These are phyloP conservation scores for Triticum turgidum DNA, from an alignment of 176 grass and related monocot genomes.

Conservation along the genomic window DNA sequence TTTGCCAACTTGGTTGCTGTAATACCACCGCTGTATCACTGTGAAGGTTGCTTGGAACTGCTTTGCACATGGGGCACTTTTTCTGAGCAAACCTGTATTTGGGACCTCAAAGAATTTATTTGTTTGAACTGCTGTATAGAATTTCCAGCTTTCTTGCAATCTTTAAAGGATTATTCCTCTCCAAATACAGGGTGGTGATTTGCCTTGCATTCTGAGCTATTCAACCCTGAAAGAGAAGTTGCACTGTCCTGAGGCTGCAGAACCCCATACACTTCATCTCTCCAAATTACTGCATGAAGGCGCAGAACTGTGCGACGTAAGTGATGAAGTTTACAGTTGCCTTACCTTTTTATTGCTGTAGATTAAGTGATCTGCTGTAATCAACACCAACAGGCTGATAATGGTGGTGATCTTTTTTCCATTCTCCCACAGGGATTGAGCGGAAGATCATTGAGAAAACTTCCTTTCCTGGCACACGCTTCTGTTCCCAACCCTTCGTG, in stretches of 20 bases:
- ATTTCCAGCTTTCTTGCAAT: not conserved
- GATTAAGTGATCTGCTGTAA: not conserved
- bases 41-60: not conserved
- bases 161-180: not conserved
- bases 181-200: constrained; percentile 33
- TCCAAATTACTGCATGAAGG: constrained; percentile 71
- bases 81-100: not conserved
- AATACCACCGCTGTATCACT: not conserved
- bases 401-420: not conserved
- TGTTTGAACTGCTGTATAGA: not conserved
- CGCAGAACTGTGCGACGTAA: constrained; percentile 80
- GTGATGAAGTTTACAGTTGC: not conserved
- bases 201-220: constrained; percentile 61
- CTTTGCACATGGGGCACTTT: not conserved
- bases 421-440: constrained; percentile 66
- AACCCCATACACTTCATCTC: constrained; percentile 49
- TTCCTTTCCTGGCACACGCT: constrained; percentile 94
- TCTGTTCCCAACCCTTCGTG: constrained; percentile 47
- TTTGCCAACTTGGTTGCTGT: not conserved
- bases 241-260: constrained; percentile 44
- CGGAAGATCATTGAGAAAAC: constrained; percentile 84
- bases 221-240: constrained; percentile 73
- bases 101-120: not conserved
- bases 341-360: not conserved
- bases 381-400: not conserved